phyloP scores from a whole-genome alignment of 1,284 basidiomycete genomes.

The Spongiforma sp. region DNA sequence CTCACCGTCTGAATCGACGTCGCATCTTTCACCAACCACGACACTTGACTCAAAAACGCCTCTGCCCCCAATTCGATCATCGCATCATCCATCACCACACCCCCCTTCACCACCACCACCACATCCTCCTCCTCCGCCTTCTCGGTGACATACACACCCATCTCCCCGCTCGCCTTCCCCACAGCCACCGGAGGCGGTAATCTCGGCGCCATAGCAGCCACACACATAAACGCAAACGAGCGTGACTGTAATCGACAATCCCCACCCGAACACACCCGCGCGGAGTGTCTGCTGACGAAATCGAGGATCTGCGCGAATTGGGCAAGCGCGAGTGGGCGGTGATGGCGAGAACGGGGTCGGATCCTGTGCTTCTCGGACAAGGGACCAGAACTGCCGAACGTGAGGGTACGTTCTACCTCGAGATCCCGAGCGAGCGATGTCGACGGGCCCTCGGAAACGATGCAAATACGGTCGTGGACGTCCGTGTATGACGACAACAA shows the following conservation, averaged over 20 bases:
- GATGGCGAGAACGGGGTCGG: background rate
- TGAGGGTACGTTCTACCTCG: background rate
- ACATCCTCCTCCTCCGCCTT: background rate
- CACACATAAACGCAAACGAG: conserved; percentile 21
- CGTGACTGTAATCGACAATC: conserved; percentile 20
- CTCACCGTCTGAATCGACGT: too few species aligned
- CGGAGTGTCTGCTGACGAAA: conserved; percentile 7
- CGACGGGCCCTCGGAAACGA: background rate
- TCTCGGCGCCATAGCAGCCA: conserved; percentile 10
- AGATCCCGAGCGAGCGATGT: background rate
- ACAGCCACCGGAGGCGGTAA: conserved; percentile 8
- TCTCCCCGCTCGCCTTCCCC: too few species aligned
- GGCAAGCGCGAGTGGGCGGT: conserved; percentile 6
- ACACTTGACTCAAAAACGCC: background rate
- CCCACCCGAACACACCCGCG: conserved; percentile 7
- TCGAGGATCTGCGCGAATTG: background rate
- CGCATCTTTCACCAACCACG: background rate
- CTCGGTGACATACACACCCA: background rate
- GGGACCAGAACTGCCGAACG: background rate
- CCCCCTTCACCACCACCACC: background rate
- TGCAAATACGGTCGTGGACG: background rate
- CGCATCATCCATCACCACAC: background rate
- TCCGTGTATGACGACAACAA: background rate
- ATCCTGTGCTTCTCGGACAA: too few species aligned
- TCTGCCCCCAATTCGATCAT: conserved; percentile 11